phyloP scores from a whole-genome alignment of 768 basidiomycete genomes.

The Auricularia cornea region DNA sequence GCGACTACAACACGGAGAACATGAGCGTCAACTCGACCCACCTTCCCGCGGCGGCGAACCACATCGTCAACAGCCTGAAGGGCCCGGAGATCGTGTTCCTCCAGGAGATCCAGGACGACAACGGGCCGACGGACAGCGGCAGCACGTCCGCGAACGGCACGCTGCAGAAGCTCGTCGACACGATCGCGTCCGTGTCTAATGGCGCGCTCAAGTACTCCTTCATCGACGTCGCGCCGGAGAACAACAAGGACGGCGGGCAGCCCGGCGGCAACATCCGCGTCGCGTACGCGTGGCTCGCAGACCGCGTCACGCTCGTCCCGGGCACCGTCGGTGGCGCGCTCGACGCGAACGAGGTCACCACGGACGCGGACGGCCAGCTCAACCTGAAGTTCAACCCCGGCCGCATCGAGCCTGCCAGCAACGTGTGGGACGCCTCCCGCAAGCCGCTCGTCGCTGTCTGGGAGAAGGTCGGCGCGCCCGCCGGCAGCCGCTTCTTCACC shows the following conservation, averaged over 20 bases:
- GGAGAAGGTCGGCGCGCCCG: constrained; percentile 27
- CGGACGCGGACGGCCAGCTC: constrained; percentile 24
- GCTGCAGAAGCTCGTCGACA: constrained; percentile 37
- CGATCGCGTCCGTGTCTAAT: constrained; percentile 32
- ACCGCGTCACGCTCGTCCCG: constrained; percentile 19
- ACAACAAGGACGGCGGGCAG: constrained; percentile 49
- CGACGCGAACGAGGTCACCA: constrained; percentile 33
- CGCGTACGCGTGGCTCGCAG: constrained; percentile 39
- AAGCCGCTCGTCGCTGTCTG: constrained; percentile 56
- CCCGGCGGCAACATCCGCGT: constrained; percentile 58
- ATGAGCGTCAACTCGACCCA: constrained; percentile 16
- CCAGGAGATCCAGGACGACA: constrained; percentile 42
- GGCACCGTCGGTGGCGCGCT: constrained; percentile 41
- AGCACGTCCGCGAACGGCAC: constrained; percentile 37
- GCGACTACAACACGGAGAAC: constrained; percentile 45
- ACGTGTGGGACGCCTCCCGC: constrained; percentile 48
- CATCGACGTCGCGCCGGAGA: constrained; percentile 41
- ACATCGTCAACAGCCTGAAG: constrained; percentile 41
- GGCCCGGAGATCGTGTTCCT: constrained; percentile 54
- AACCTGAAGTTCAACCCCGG: constrained; percentile 52
- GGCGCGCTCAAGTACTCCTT: constrained; percentile 37
- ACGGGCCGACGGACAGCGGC: constrained; percentile 8
- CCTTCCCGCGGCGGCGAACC: constrained; percentile 40
- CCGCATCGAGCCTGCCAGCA: constrained; percentile 45
- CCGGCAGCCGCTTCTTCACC: constrained; percentile 42